Percentiles rank a stretch among this genome's conserved stretches.
phyloP scores from a whole-genome alignment of 2,329 filamentous ascomycete species.

The Aureobasidium sp. region DNA sequence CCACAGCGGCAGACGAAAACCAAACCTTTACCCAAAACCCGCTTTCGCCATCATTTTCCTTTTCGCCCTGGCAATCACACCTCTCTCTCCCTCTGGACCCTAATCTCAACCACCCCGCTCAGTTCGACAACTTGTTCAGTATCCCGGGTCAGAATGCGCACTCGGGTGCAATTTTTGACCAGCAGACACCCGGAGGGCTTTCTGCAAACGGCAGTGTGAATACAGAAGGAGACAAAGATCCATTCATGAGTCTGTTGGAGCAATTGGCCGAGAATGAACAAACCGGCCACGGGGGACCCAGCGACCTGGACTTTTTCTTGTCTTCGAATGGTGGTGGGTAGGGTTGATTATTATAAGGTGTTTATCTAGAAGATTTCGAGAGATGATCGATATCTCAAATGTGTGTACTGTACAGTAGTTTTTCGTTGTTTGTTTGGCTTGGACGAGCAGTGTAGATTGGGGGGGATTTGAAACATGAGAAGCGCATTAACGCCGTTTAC shows the following conservation, averaged over 20 bases:
- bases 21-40: constrained; percentile 25
- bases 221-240: constrained; percentile 58
- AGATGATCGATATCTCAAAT: not conserved
- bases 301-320: constrained; percentile 74
- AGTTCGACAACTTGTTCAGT: constrained; percentile 20
- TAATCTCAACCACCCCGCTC: not conserved
- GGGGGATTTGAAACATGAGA: not conserved
- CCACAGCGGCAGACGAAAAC: not conserved
- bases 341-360: not conserved
- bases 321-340: not conserved
- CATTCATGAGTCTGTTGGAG: constrained; percentile 69
- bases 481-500: not conserved
- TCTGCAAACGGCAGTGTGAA: constrained; percentile 31
- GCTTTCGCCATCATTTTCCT: constrained; percentile 34
- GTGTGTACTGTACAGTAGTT: not conserved
- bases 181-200: constrained; percentile 38
- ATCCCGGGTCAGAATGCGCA: constrained; percentile 11
- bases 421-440: not conserved
- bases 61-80: constrained; percentile 19
- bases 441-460: not conserved
- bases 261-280: constrained; percentile 77
- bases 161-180: constrained; percentile 19
- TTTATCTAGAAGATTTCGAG: not conserved
- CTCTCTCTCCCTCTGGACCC: constrained; percentile 9
- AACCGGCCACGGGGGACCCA: constrained; percentile 52